Conservation (phyloP, 176 grass and related monocot species). For the Oryza meridionalis region DNA sequence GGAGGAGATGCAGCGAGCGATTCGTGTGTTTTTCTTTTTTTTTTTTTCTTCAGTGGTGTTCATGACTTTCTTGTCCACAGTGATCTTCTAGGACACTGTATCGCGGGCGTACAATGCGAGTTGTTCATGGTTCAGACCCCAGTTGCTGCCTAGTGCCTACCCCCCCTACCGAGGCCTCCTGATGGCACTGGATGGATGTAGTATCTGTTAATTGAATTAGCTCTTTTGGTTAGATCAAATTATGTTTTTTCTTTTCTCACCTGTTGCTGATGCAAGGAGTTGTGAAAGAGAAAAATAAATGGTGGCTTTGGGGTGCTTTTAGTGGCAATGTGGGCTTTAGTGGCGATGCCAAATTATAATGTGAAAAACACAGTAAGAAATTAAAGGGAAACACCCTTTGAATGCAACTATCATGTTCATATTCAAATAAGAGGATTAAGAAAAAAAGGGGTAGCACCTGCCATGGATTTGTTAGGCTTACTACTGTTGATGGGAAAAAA, state of each 20-base stretch:
- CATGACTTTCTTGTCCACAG: background rate
- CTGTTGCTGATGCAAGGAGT: background rate
- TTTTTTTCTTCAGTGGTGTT: background rate
- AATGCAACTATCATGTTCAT: background rate
- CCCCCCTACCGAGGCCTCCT: background rate
- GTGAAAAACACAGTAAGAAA: background rate
- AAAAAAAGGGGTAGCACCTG: background rate
- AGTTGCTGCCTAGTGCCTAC: background rate
- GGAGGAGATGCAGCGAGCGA: background rate
- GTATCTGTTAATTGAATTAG: background rate
- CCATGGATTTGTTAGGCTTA: background rate
- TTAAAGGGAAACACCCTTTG: background rate
- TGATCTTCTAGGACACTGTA: background rate
- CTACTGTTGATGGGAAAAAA: background rate
- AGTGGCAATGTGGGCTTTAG: no score
- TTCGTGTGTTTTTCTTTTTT: background rate
- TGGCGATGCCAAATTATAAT: background rate
- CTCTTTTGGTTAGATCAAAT: background rate
- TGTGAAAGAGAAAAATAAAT: background rate
- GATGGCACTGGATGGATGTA: background rate
- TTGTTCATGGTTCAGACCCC: background rate
- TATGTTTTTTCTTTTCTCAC: background rate
- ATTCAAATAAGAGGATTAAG: constrained; percentile 5
- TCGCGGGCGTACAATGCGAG: background rate
- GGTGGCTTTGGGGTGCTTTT: background rate